phyloP scores from a whole-genome alignment of 2,329 filamentous ascomycete species.

The Phoma herbarum region DNA sequence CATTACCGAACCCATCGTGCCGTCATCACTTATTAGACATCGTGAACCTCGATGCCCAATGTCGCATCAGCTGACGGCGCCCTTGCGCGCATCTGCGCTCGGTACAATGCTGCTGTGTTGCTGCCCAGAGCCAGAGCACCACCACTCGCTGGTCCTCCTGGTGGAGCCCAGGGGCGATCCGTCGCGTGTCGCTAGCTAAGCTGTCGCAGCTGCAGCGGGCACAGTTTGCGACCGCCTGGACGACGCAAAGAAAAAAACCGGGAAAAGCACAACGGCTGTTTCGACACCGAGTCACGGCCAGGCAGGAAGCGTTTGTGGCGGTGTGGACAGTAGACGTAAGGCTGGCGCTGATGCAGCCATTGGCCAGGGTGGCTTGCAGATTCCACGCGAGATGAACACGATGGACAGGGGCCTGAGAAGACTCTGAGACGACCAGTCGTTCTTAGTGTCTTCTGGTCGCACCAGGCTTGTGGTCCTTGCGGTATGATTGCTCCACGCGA shows the following conservation, averaged over 20 bases:
- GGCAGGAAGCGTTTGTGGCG: constrained; percentile 35
- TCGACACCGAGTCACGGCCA: constrained; percentile 31
- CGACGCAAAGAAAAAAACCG: constrained; percentile 28
- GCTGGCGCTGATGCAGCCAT: constrained; percentile 44
- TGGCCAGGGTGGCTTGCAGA: constrained; percentile 44
- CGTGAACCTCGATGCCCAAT: constrained; percentile 22
- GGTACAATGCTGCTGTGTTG: constrained; percentile 27
- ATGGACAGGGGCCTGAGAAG: constrained; percentile 44
- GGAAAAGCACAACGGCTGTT: constrained; percentile 49
- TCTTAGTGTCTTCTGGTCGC: constrained; percentile 47
- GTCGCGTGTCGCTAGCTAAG: constrained; percentile 42
- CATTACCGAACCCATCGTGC: constrained; percentile 29
- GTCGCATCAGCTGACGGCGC: constrained; percentile 41
- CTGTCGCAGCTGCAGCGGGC: constrained; percentile 32
- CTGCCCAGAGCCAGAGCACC: constrained; percentile 24
- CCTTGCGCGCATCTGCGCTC: constrained; percentile 34
- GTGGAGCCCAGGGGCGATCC: constrained; percentile 13
- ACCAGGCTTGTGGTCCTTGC: constrained; percentile 31
- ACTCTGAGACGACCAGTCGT: constrained; percentile 47
- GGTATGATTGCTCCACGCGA: constrained; percentile 39
- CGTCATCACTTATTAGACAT: constrained; percentile 32
- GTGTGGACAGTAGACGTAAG: constrained; percentile 44
- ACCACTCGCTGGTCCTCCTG: constrained; percentile 10
- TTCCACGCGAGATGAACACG: constrained; percentile 51
- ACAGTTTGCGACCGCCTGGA: constrained; percentile 30